phyloP scores from a whole-genome alignment of 2,329 filamentous ascomycete species.

The Phoma sp. region DNA sequence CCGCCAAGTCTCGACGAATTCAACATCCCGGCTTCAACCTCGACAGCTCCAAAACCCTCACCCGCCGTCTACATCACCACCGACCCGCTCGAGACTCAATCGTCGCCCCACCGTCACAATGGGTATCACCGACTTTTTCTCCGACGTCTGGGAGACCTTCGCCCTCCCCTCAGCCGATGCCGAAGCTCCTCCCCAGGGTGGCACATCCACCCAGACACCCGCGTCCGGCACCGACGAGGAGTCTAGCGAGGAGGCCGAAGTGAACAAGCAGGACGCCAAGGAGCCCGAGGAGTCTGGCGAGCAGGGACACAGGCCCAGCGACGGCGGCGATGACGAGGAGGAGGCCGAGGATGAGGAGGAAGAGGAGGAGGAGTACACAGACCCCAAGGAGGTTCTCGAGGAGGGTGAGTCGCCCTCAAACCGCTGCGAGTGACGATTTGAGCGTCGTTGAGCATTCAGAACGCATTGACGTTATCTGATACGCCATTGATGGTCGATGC shows the following conservation, averaged over 20 bases:
- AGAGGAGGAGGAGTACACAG: conserved; percentile 81
- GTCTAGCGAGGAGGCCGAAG: conserved; percentile 50
- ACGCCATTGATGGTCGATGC: conserved; percentile 12
- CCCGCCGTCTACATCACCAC: conserved; percentile 31
- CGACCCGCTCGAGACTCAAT: conserved; percentile 36
- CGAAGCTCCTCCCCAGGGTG: conserved; percentile 53
- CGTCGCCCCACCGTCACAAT: conserved; percentile 52
- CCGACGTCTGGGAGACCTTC: conserved; percentile 70
- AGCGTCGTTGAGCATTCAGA: neutral
- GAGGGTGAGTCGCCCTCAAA: conserved; percentile 74
- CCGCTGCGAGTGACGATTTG: neutral
- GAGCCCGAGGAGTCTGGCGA: conserved; percentile 51
- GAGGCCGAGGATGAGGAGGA: conserved; percentile 73
- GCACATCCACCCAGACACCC: conserved; percentile 46
- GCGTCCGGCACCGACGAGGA: conserved; percentile 54
- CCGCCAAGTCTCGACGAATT: conserved; percentile 31
- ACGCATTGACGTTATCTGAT: conserved; percentile 1
- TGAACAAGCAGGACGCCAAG: conserved; percentile 51
- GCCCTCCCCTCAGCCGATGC: conserved; percentile 55
- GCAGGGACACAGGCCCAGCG: conserved; percentile 58
- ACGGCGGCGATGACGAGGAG: conserved; percentile 53
- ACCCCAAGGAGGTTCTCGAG: conserved; percentile 86
- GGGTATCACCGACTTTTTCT: conserved; percentile 70
- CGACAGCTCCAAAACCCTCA: conserved; percentile 29
- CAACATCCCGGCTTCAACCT: conserved; percentile 22